Evolutionary conservation across 176 grass and related monocot species (phyloP).

Genomic region (Zoysia pacifica): DNA sequence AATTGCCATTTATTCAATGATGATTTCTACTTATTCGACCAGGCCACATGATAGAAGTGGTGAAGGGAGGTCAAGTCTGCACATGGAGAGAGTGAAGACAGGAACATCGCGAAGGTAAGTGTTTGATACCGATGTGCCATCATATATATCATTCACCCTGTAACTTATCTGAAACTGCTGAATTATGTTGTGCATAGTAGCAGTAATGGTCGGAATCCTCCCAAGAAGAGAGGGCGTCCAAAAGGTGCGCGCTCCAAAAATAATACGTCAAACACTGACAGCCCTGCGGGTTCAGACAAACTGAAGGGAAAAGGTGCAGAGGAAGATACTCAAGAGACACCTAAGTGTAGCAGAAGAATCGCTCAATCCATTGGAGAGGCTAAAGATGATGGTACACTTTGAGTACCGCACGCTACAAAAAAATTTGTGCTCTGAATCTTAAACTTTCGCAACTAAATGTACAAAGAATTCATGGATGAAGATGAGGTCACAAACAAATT

Average conservation of each 20-base stretch:
- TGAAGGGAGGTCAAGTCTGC: conserved; percentile 17
- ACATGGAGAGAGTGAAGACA: conserved; percentile 30
- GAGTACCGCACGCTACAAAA: no score
- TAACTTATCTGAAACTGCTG: conserved; percentile 20
- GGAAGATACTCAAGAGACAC: conserved; percentile 36
- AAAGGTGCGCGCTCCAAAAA: conserved; percentile 36
- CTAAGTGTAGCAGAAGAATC: conserved; percentile 25
- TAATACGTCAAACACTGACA: conserved; percentile 29
- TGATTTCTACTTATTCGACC: conserved; percentile 34
- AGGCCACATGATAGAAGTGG: conserved; percentile 38
- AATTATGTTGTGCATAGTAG: conserved; percentile 17
- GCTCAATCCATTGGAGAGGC: conserved; percentile 26
- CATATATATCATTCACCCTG: neutral
- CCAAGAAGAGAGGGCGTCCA: conserved; percentile 56
- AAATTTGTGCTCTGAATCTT: no score
- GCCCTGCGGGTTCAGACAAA: conserved; percentile 31
- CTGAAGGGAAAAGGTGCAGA: conserved; percentile 28
- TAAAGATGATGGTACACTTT: no score
- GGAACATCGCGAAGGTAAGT: conserved; percentile 41
- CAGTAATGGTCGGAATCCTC: conserved; percentile 21
- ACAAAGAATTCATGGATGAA: no score
- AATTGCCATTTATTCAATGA: neutral
- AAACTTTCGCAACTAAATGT: no score
- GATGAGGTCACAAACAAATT: no score
- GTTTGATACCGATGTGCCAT: conserved; percentile 3